phyloP scores from a whole-genome alignment of 1,284 basidiomycete genomes.

The Inonotus obliquus region DNA sequence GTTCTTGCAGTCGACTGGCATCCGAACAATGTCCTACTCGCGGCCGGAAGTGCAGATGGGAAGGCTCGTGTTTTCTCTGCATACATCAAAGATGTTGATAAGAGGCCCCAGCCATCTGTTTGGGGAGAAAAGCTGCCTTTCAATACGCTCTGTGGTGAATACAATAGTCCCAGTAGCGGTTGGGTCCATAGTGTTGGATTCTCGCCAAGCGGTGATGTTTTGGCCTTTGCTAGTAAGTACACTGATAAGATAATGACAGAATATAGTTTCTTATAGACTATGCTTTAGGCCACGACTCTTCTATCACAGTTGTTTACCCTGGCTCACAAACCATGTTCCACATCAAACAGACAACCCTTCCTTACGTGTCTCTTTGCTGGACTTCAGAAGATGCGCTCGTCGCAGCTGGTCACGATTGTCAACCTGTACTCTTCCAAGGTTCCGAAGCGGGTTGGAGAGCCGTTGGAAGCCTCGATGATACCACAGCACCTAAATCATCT shows the following conservation, averaged over 20 bases:
- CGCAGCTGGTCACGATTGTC: conserved; percentile 97
- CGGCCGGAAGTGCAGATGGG: conserved; percentile 92
- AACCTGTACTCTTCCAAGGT: conserved; percentile 85
- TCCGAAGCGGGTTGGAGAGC: conserved; percentile 68
- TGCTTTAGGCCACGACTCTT: conserved; percentile 80
- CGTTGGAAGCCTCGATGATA: conserved; percentile 81
- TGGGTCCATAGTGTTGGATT: conserved; percentile 98
- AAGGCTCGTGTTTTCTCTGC: conserved; percentile 98
- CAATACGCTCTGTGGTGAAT: conserved; percentile 97
- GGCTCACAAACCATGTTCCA: conserved; percentile 63
- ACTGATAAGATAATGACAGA: not conserved
- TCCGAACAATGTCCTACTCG: conserved; percentile 93
- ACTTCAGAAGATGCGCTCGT: conserved; percentile 77
- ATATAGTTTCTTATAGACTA: not conserved
- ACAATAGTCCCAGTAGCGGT: conserved; percentile 81
- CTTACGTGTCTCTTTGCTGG: conserved; percentile 82
- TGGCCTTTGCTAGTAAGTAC: conserved; percentile 86
- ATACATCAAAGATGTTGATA: conserved; percentile 99
- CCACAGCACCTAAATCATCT: conserved; percentile 46
- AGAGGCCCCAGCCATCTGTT: conserved; percentile 83
- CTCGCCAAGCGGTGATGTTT: conserved; percentile 88
- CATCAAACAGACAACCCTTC: conserved; percentile 74
- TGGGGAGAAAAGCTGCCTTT: conserved; percentile 99
- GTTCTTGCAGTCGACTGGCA: conserved; percentile 97
- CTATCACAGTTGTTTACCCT: conserved; percentile 87